These are phyloP conservation scores for Penicillium palitans DNA, from an alignment of 2,329 filamentous ascomycete genomes.

Conservation along the genomic window DNA sequence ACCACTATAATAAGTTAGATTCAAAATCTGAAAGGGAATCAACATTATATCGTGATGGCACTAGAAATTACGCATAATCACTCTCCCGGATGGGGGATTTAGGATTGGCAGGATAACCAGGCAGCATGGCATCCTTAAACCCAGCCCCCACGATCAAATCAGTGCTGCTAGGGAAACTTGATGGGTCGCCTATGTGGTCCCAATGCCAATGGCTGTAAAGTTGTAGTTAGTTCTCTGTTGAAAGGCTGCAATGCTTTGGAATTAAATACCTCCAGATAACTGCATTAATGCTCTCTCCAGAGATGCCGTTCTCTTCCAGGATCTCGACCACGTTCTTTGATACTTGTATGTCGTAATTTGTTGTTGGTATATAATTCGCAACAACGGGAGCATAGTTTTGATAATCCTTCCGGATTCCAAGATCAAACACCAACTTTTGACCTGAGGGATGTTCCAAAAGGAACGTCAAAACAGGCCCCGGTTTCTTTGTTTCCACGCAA, in stretches of 20 bases:
- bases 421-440: slow-evolving; percentile 31
- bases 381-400: slow-evolving; percentile 28
- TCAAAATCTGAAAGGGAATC: no score
- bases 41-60: no score
- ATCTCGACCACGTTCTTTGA: slow-evolving; percentile 29
- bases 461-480: slow-evolving; percentile 7
- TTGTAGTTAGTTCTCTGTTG: not conserved
- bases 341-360: slow-evolving; percentile 21
- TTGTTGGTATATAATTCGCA: slow-evolving; percentile 19
- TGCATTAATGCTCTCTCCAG: slow-evolving; percentile 23
- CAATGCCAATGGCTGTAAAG: slow-evolving; percentile 28
- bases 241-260: not conserved
- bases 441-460: slow-evolving; percentile 16
- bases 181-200: slow-evolving; percentile 32
- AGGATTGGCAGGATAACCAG: slow-evolving; percentile 24
- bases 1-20: not conserved
- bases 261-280: slow-evolving; percentile 17
- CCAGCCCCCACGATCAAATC: slow-evolving; percentile 3
- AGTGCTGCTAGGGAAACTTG: slow-evolving; percentile 24
- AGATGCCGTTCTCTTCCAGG: slow-evolving; percentile 20
- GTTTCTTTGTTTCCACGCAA: slow-evolving; percentile 30
- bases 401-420: slow-evolving; percentile 35
- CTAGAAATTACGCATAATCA: not conserved
- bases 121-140: slow-evolving; percentile 2
- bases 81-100: slow-evolving; percentile 20